phyloP scores from a whole-genome alignment of 306 rosid species.

The Vigna reflexopilosa region DNA sequence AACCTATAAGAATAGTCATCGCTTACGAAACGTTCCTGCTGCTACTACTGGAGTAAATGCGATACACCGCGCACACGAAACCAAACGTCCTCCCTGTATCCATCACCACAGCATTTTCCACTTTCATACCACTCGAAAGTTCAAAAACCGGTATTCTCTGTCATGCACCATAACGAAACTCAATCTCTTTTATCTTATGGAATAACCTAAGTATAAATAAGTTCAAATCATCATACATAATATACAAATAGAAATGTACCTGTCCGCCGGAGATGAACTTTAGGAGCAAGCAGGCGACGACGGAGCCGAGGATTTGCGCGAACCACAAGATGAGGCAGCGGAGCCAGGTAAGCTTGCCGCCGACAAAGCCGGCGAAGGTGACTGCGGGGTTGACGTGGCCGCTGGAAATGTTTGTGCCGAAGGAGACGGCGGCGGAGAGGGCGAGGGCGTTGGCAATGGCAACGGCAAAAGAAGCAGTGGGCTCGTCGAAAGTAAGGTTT shows the following conservation, averaged over 20 bases:
- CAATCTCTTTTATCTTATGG: not conserved
- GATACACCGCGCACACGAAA: constrained; percentile 60
- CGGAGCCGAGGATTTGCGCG: constrained; percentile 69
- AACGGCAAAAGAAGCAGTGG: constrained; percentile 47
- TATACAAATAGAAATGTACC: constrained; percentile 36
- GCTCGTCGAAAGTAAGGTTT: constrained; percentile 51
- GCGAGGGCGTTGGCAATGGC: constrained; percentile 62
- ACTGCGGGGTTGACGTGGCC: constrained; percentile 68
- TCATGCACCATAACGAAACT: not conserved
- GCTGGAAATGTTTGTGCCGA: constrained; percentile 53
- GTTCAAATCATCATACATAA: no score
- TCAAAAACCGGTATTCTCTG: constrained; percentile 51
- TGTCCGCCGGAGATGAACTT: constrained; percentile 48
- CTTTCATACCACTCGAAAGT: constrained; percentile 47
- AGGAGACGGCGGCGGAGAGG: constrained; percentile 63
- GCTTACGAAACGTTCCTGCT: constrained; percentile 32
- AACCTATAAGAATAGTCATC: constrained; percentile 72
- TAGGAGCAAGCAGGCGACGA: constrained; percentile 58
- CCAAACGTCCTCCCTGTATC: constrained; percentile 77
- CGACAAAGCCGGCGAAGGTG: constrained; percentile 46
- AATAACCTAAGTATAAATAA: no score
- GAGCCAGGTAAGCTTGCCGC: constrained; percentile 64
- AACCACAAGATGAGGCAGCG: constrained; percentile 65
- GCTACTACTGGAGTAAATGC: constrained; percentile 51
- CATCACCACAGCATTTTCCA: constrained; percentile 56